phyloP scores from a whole-genome alignment of 192 early-diverging fungal species.

The Mortierella alpina region DNA sequence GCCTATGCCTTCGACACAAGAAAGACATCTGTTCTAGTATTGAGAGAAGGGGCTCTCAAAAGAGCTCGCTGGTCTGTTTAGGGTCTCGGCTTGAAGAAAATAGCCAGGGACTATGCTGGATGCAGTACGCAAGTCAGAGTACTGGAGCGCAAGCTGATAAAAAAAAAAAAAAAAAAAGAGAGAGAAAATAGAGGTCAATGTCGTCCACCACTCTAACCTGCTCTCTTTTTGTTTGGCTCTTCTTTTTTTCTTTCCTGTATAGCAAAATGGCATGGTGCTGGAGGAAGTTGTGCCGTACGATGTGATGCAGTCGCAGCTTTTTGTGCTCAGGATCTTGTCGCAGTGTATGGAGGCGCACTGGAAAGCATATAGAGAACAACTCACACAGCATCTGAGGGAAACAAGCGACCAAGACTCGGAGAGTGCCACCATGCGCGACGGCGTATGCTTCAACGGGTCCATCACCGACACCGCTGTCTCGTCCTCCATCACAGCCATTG shows the following conservation, averaged over 20 bases:
- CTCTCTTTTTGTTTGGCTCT: slow-evolving; percentile 8
- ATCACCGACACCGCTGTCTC: slow-evolving; percentile 30
- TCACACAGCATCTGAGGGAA: slow-evolving; percentile 42
- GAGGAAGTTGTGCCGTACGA: slow-evolving; percentile 71
- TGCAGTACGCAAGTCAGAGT: too few relatives aligned
- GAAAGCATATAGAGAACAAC: slow-evolving; percentile 73
- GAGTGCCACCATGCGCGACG: slow-evolving; percentile 10
- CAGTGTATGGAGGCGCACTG: slow-evolving; percentile 90
- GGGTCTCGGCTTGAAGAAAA: too few relatives aligned
- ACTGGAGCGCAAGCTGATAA: too few relatives aligned
- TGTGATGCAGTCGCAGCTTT: slow-evolving; percentile 87
- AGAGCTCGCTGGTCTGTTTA: too few relatives aligned
- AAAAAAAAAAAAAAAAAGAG: too few relatives aligned
- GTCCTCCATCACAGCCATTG: slow-evolving; percentile 24
- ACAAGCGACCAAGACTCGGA: slow-evolving; percentile 42
- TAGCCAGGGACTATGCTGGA: too few relatives aligned
- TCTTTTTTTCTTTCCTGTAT: neutral
- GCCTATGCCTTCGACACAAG: too few relatives aligned
- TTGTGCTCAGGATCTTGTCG: slow-evolving; percentile 83
- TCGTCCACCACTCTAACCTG: neutral
- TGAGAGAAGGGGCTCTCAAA: too few relatives aligned
- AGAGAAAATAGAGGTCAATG: too few relatives aligned
- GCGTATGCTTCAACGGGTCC: slow-evolving; percentile 14
- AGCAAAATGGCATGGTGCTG: slow-evolving; percentile 58
- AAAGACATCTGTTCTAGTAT: too few relatives aligned